Base-by-base conservation (phyloP, 164 flowering plant species). In the Chloranthus sessilifolius region DNA sequence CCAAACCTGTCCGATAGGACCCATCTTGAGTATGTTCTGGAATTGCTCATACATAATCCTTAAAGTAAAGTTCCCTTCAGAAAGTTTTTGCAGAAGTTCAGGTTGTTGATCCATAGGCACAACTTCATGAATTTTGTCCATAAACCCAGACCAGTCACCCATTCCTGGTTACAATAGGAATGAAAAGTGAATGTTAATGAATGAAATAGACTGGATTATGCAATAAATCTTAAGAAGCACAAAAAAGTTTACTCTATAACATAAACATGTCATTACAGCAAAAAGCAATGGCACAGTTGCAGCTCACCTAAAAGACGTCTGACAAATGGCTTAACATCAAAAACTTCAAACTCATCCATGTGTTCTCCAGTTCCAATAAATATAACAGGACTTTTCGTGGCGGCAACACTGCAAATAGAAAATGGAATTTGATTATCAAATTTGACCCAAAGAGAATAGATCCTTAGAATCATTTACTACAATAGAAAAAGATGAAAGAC, bases 131-230 rank as follows among this genome's bases (percentile, higher is more conserved):
- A 89, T 84, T 67, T 94, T 94, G 74, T 94, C 97, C 99, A 94
- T 84, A 55, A 94, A 89, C n/a, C 99, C 99, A 73, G 99, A 82
- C 99, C 78, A 92, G 64, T 92, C 98, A 49, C 96, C 96, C 98
- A 91, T 88, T 43, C 98, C 98, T 91, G 52, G 11, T 46, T 22
- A 17, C 56, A 64, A 56, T 20, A 23, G 29, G 52, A 5, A 20
- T 37, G 25, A 10, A 43, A 48, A n/a, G 3, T 31, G 28, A 51
- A 30, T 5, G 44, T 31, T 19, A n/a, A n/a, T n/a, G n/a, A n/a
- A n/a, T 25, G 24, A 37, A 26, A 53, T 14, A 42, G 25, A n/a
- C n/a, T n/a, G n/a, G n/a, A n/a, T n/a, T 28, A 21, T 25, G 3
- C n/a, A n/a, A 26, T 6, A 5, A 4, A 2, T 28, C 21, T 26